Percentiles rank a stretch among this genome's conserved stretches.
Evolutionary conservation across 2,329 filamentous ascomycete genomes (phyloP).

Genomic region (Knoxdaviesia capensis): DNA sequence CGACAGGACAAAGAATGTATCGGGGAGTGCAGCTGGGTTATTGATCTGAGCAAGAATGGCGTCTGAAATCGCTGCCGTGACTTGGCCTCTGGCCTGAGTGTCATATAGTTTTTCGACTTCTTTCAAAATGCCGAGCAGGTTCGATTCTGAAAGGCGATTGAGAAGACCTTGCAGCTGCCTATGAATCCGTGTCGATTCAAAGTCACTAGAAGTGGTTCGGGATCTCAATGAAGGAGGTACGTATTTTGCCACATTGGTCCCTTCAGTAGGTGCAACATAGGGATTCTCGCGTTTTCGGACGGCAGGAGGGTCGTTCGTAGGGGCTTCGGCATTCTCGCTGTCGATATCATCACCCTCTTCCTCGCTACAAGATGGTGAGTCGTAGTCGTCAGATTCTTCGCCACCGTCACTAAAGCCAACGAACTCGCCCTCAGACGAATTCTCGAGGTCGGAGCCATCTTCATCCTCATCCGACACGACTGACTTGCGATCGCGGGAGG

Average conservation of each 20-base stretch:
- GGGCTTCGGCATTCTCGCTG: constrained; percentile 14
- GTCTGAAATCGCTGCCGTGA: constrained; percentile 63
- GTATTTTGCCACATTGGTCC: constrained; percentile 45
- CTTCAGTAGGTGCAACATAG: constrained; percentile 52
- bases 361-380: not conserved
- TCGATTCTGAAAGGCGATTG: constrained; percentile 84
- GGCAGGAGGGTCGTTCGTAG: not conserved
- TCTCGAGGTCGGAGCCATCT: constrained; percentile 4
- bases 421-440: constrained; percentile 8
- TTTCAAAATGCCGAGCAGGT: constrained; percentile 63
- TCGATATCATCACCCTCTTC: constrained; percentile 6
- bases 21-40: constrained; percentile 57
- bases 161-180: constrained; percentile 74
- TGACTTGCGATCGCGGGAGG: too few species aligned
- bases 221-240: constrained; percentile 69
- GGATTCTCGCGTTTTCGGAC: constrained; percentile 54
- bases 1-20: constrained; percentile 78
- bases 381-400: constrained; percentile 5
- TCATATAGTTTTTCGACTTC: constrained; percentile 73
- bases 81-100: constrained; percentile 67
- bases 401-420: constrained; percentile 10
- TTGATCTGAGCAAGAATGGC: constrained; percentile 61
- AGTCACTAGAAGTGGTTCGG: constrained; percentile 39
- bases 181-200: constrained; percentile 47
- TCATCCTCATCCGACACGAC: not conserved